A percentile compares a stretch with the other conserved stretches of the same genome.
phyloP scores from a whole-genome alignment of 1,139 yeast species.

The Yamadazyma aaseri region DNA sequence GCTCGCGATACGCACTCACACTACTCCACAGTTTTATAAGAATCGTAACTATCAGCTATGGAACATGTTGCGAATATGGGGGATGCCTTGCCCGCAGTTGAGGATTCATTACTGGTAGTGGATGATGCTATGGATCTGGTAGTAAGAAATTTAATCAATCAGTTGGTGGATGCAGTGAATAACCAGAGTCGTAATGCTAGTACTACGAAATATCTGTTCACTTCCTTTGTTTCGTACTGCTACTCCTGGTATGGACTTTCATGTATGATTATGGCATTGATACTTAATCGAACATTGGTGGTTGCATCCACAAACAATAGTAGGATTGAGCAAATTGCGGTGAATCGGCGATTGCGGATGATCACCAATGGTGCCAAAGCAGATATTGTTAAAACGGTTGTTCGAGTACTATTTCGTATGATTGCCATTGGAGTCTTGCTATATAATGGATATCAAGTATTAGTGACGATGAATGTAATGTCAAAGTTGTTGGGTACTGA shows the following conservation, averaged over 20 bases:
- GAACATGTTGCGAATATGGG: too few species aligned
- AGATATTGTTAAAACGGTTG: constrained; percentile 18
- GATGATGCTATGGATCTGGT: background rate
- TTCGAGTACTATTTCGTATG: constrained; percentile 33
- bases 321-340: constrained; percentile 21
- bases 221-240: constrained; percentile 27
- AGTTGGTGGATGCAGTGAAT: constrained; percentile 19
- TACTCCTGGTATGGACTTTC: constrained; percentile 37
- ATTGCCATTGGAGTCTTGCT: constrained; percentile 35
- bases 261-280: constrained; percentile 62
- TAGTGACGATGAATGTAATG: constrained; percentile 35
- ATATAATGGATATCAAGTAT: constrained; percentile 31
- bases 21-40: too few species aligned
- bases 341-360: constrained; percentile 17
- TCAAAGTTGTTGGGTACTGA: constrained; percentile 17
- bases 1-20: too few species aligned
- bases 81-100: too few species aligned
- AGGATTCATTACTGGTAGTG: too few species aligned
- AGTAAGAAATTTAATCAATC: background rate
- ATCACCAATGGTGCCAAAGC: constrained; percentile 16
- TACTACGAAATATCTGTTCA: constrained; percentile 18
- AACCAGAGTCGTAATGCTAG: constrained; percentile 21
- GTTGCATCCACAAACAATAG: constrained; percentile 59
- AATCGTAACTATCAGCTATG: too few species aligned
- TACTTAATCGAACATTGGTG: constrained; percentile 63